phyloP scores from a whole-genome alignment of 169 alveolate genomes.

The Toxoplasma gondii region DNA sequence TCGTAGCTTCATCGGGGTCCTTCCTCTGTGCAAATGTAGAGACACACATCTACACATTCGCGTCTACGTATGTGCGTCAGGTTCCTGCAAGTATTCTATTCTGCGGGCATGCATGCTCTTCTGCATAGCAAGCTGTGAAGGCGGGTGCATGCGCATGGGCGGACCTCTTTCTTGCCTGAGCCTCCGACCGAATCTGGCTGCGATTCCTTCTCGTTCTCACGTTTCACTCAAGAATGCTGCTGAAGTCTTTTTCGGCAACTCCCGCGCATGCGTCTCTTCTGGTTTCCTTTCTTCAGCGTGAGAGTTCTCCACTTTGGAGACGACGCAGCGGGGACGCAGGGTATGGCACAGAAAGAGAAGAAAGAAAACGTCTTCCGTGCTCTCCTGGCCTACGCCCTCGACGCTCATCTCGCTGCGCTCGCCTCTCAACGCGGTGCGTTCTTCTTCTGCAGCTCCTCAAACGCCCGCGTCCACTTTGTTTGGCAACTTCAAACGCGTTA shows the following conservation, averaged over 20 bases:
- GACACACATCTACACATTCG: background rate
- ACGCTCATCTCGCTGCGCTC: background rate
- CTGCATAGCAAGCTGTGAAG: too few relatives aligned
- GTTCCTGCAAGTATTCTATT: background rate
- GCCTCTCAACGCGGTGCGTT: background rate
- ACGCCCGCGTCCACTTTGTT: too few relatives aligned
- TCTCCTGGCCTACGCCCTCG: slow-evolving; percentile 39
- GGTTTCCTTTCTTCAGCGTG: background rate
- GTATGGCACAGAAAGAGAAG: background rate
- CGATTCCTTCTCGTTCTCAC: too few relatives aligned
- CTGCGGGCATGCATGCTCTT: too few relatives aligned
- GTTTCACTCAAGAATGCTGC: too few relatives aligned
- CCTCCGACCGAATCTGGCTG: too few relatives aligned
- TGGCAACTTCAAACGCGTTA: too few relatives aligned
- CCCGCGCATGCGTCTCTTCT: too few relatives aligned
- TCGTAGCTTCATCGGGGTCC: too few relatives aligned
- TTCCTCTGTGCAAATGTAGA: background rate
- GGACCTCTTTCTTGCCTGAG: too few relatives aligned
- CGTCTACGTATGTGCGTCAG: background rate
- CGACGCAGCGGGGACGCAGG: background rate
- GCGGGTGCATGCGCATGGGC: too few relatives aligned
- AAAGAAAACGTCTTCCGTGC: background rate
- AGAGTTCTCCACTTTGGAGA: background rate
- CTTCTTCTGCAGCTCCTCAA: background rate
- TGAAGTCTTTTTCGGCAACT: too few relatives aligned